Percentiles rank a stretch among this genome's conserved stretches.
Evolutionary conservation across 495 filamentous ascomycete genomes (phyloP).

Genomic region (Penicillium daleae): DNA sequence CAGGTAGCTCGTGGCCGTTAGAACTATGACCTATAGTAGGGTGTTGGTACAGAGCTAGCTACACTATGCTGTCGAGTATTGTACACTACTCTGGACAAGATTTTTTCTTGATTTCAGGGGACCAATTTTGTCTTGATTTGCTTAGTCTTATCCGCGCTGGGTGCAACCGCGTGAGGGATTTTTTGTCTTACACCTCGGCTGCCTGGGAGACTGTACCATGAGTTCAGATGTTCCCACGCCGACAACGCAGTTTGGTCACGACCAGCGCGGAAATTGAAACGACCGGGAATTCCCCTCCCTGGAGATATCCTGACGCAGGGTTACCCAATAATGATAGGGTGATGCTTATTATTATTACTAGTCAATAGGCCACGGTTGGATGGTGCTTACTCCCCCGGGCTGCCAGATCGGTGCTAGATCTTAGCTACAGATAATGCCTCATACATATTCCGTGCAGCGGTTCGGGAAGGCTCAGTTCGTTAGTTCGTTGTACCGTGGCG

Average conservation of each 20-base stretch:
- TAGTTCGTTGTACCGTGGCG: background rate
- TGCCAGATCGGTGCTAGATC: conserved; percentile 34
- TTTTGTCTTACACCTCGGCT: conserved; percentile 18
- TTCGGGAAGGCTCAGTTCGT: background rate
- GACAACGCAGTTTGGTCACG: background rate
- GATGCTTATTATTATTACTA: background rate
- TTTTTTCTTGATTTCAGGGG: background rate
- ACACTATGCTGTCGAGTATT: too few species aligned
- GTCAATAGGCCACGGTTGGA: background rate
- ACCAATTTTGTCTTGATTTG: background rate
- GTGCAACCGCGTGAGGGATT: conserved; percentile 14
- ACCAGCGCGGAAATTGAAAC: conserved; percentile 11
- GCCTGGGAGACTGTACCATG: conserved; percentile 10
- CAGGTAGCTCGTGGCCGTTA: background rate
- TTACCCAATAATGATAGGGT: background rate
- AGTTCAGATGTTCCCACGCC: conserved; percentile 7
- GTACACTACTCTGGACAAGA: background rate
- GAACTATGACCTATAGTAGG: background rate
- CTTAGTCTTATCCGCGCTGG: background rate
- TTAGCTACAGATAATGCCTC: conserved; percentile 34
- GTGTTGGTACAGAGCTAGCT: too few species aligned
- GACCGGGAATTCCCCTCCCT: conserved; percentile 12
- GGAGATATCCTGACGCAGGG: background rate
- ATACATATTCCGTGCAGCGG: conserved; percentile 22
- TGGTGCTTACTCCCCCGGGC: conserved; percentile 12